Evolutionary conservation across 139 green algal species (phyloP), one percentile per base, ranked within the genome.

Genomic region (Chlamydomonas applanata): DNA sequence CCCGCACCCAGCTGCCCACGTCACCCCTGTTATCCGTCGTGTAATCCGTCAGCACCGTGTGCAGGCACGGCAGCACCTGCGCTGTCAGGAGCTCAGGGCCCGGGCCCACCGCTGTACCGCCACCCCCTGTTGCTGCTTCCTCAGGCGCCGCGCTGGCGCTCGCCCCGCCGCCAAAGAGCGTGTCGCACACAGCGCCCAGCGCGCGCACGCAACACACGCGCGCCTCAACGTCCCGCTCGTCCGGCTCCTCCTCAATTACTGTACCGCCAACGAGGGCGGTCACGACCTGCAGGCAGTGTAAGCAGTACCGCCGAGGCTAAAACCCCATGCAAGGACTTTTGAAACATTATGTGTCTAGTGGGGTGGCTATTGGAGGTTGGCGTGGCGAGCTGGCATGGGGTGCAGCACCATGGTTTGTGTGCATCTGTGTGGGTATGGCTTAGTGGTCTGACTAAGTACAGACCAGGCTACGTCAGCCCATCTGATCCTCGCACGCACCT

Each of bases 11-110:
- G 76, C 88, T 95, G 30, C 96, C 96, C 53, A 99, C 92, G 68
- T 99, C 96, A 0, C 96, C 96, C 7, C 93, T 84, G 76, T 97
- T 94, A 86, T 99, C 96, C 9, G 85, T 90, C 46, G 83, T 91
- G 84, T 98, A 99, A 74, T 99, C 96, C 19, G 88, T 80, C 71
- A 97, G 63, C 2, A 83, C 83, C 16, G 40, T 53, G 60, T 94
- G 68, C 63, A 99, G 79, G 1, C 61, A 53, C 25, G 78, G 84
- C 61, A 89, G 34, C 16, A 85, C 71, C 71, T 79, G 75, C 4
- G 3, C 53, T n/a, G 16, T 60, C 27, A 73, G n/a, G 5, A 16
- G 25, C 11, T 45, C 25, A 27, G 29, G 29, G 45, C 1, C 46
- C 46, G 44, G 44, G 69, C 60, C 61, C 60, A 25, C 17, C 36